Conservation (phyloP, 148 eudicot genomes). For the Chenopodium quinoa region DNA sequence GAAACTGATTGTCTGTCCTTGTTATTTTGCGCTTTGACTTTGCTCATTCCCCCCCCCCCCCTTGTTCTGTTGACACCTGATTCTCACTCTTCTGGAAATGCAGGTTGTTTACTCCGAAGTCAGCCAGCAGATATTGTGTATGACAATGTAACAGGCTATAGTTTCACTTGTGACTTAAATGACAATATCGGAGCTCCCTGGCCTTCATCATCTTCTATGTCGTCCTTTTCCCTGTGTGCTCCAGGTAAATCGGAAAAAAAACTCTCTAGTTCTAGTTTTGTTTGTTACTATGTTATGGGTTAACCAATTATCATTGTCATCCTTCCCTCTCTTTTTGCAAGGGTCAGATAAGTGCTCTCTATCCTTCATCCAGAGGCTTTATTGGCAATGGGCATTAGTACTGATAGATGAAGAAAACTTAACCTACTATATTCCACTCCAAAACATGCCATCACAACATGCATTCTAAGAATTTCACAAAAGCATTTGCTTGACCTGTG, state of each 20-base stretch:
- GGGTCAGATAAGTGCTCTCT: neutral
- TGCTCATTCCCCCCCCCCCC: neutral
- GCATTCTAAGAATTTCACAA: neutral
- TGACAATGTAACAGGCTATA: constrained; percentile 79
- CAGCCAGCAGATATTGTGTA: constrained; percentile 74
- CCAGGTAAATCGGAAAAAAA: constrained; percentile 57
- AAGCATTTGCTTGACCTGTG: neutral
- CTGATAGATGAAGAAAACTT: neutral
- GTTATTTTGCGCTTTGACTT: neutral
- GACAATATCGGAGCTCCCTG: constrained; percentile 96
- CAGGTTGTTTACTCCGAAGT: constrained; percentile 93
- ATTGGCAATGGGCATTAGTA: neutral
- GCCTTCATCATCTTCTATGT: constrained; percentile 82
- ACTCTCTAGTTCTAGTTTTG: neutral
- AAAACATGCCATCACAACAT: neutral
- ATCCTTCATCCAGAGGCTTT: neutral
- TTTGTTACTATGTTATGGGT: neutral
- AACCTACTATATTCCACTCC: neutral
- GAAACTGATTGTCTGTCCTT: neutral
- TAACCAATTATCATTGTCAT: neutral
- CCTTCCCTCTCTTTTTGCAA: neutral
- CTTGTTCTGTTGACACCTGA: neutral
- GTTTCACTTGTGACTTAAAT: constrained; percentile 87
- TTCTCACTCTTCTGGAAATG: constrained; percentile 22
- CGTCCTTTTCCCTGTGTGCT: constrained; percentile 92